Base-by-base conservation (phyloP, 441 rosid genomes). In the Gossypium aridum region DNA sequence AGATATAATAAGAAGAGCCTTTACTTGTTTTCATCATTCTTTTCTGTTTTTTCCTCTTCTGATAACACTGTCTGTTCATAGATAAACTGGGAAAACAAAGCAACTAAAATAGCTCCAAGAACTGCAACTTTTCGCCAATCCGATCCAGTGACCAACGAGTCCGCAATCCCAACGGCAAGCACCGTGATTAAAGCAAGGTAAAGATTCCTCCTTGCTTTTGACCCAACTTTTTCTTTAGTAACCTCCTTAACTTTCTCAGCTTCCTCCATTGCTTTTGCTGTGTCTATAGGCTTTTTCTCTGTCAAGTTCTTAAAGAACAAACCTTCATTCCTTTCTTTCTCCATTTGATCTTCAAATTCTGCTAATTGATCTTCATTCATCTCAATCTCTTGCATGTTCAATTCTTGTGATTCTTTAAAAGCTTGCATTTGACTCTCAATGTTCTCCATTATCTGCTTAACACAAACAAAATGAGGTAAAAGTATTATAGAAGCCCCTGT, bases 101-200 rank as follows among this genome's bases (percentile, higher is more conserved):
- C 92, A 76, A 87, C 84, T 19, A 92, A 89, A 83, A 96, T 86
- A 26, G 91, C 98, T 81, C 97, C 97, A 69, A 96, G 91, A 76
- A 92, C 83, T 0, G 97, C 91, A 2, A 91, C 93, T 85, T 88
- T 93, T 74, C 91, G 82, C 97, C 99, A 93, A 77, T 91, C 98
- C 5, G 90, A 86, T 14, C 91, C 64, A 63, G 96, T 75, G 72
- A 87, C 6, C 83, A 95, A 89, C 14, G 93, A 85, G 59, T 92
- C 91, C 53, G 89, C 94, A 55, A 93, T 89, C 3, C 70, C 81
- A 1, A 85, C 49, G 45, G 54, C 90, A 8, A 88, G 62, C 20
- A 91, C 74, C 8, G 87, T 90, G 53, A 89, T 92, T 14, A 89
- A 68, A 51, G 88, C 89, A 62, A 96, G 87, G 89, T 95, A 93